Base-by-base conservation (phyloP, 2,329 filamentous ascomycete genomes). In the Exserohilum turcica region DNA sequence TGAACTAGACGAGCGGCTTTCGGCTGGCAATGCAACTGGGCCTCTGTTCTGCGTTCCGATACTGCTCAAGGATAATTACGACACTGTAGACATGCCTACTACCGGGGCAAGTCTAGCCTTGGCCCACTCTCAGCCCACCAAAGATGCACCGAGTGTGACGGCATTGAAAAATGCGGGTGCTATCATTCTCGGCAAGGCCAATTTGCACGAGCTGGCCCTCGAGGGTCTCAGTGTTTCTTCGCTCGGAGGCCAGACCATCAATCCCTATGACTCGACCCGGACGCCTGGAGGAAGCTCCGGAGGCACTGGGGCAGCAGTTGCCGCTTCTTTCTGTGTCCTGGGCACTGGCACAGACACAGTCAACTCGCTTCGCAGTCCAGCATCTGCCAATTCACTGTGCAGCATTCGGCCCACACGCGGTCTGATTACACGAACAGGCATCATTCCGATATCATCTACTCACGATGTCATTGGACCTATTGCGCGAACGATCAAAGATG, bases 281-380 rank as follows among this genome's bases (percentile, higher is more conserved):
- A 88, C 86, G 0, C 85, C 86, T 0, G 86, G 86, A 3, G 86
- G 86, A 1, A 85, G 82, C 38, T 86, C 83, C 27, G 85, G 85
- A 9, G 86, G 86, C 0, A 85, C 83, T 0, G 85, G 83, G 0
- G 84, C 84, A 0, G 84, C 83, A 0, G 75, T 88, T 24, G 84
- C 82, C 12, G 76, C 80, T 2, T 83, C 79, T 18, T 80, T 88
- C 50, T 82, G 81, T 1, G 77, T 88, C 0, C 76, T 85, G 2
- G 84, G 81, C 0, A 82, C 82, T 8, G 84, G 84, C 0, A 84
- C 82, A 1, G 83, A 86, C 59, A 85, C 84, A 0, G 82, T 87
- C 45, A 88, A 88, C 64, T 85, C 82, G 6, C 71, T 87, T 7
- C 59, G 70, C 27, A 86, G 81, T 48, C 85, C 85, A 0, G 85